Conservation (phyloP, 75 land plant genomes). For the Pinus albicaulis region DNA sequence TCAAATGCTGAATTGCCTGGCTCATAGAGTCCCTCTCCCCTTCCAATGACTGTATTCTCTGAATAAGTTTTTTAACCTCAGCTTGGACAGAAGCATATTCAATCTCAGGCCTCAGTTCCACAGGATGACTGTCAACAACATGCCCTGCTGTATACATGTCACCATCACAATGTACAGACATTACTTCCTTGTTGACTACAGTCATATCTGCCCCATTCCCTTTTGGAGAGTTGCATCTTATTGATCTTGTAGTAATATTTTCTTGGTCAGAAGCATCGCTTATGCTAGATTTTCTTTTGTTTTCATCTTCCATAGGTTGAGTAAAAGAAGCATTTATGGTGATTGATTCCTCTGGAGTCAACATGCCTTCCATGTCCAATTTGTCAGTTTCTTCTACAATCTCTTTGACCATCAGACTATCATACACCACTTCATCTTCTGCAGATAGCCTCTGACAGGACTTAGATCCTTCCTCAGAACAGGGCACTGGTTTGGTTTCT, state of each 20-base stretch:
- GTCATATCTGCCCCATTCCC: neutral
- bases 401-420: neutral
- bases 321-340: neutral
- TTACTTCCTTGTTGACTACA: too few relatives aligned
- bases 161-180: too few relatives aligned
- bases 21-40: conserved; percentile 1
- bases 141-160: too few relatives aligned
- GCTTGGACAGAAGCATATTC: neutral
- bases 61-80: conserved; percentile 5
- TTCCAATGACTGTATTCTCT: conserved; percentile 1
- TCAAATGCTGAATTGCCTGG: conserved; percentile 3
- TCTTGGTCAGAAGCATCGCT: neutral
- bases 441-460: neutral
- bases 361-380: neutral
- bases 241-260: neutral
- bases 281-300: neutral
- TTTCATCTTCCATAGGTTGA: conserved; percentile 1
- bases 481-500: neutral
- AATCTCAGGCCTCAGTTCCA: neutral
- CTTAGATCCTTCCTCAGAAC: conserved; percentile 1
- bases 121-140: neutral
- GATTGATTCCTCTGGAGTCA: neutral
- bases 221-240: neutral
- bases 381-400: neutral
- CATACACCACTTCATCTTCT: neutral